These are phyloP conservation scores for Periconia sp. DNA, from an alignment of 2,329 filamentous ascomycete species.

Conservation along the genomic window DNA sequence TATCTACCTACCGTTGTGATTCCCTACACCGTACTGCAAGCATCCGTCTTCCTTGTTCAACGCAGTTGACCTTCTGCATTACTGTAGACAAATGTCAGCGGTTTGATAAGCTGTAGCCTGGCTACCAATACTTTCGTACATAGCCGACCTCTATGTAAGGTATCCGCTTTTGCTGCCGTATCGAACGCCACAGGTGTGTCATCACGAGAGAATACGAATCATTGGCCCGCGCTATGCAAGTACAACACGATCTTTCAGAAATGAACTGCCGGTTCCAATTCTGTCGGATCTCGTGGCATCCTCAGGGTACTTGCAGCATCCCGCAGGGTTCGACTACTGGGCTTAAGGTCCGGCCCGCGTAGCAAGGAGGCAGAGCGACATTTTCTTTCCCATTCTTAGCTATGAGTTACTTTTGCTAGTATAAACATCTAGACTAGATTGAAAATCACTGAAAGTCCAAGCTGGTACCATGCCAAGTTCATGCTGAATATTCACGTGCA, in stretches of 20 bases:
- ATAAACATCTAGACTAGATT: background rate
- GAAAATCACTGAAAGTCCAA: background rate
- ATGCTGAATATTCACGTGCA: background rate
- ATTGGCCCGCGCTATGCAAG: background rate
- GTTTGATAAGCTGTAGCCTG: background rate
- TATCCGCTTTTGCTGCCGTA: background rate
- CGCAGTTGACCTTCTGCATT: too few relatives aligned
- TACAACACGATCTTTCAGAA: background rate
- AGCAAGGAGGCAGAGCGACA: background rate
- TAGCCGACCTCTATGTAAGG: background rate
- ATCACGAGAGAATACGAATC: background rate
- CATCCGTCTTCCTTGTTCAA: background rate
- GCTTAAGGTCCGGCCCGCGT: background rate
- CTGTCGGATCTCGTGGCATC: background rate
- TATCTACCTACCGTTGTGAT: background rate
- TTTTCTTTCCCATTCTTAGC: background rate
- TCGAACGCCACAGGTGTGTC: background rate
- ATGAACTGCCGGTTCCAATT: background rate
- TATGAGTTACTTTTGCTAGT: background rate
- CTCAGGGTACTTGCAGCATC: background rate
- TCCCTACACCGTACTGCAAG: background rate
- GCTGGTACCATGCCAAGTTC: background rate
- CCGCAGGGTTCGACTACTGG: background rate
- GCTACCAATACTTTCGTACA: background rate
- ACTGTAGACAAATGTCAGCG: too few relatives aligned